phyloP scores from a whole-genome alignment of 768 basidiomycete species.

The Leccinum arenicola region DNA sequence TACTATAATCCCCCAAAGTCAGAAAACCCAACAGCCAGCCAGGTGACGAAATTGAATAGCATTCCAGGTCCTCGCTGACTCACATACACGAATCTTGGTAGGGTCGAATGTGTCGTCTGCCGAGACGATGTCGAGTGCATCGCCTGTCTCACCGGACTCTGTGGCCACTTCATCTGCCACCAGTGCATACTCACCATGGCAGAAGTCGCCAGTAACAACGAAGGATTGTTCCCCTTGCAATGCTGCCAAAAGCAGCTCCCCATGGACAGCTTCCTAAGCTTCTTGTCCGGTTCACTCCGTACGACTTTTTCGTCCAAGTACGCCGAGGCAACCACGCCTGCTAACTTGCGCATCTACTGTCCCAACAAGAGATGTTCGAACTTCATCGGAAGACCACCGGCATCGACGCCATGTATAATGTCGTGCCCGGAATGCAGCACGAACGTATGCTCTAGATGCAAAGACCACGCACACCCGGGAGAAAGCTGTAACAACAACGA shows the following conservation, averaged over 20 bases:
- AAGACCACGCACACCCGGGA: slow-evolving; percentile 39
- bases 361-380: slow-evolving; percentile 44
- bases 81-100: background rate
- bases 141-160: slow-evolving; percentile 36
- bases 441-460: slow-evolving; percentile 48
- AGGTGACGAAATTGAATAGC: background rate
- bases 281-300: slow-evolving; percentile 31
- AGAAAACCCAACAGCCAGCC: background rate
- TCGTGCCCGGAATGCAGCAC: slow-evolving; percentile 41
- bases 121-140: slow-evolving; percentile 27
- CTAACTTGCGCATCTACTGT: slow-evolving; percentile 48
- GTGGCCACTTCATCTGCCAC: slow-evolving; percentile 48
- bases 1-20: too few relatives aligned
- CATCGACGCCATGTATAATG: slow-evolving; percentile 20
- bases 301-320: slow-evolving; percentile 40
- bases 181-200: slow-evolving; percentile 43
- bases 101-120: slow-evolving; percentile 40
- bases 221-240: slow-evolving; percentile 48
- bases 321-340: slow-evolving; percentile 44
- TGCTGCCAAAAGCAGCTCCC: slow-evolving; percentile 47
- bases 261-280: slow-evolving; percentile 24
- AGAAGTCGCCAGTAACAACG: slow-evolving; percentile 42
- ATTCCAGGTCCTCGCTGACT: background rate
- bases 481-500: slow-evolving; percentile 42
- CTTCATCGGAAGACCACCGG: slow-evolving; percentile 45